Percentiles rank a stretch among this genome's conserved stretches.
Evolutionary conservation across 805 yeast species (phyloP).

Genomic region (Wickerhamiella galacta): DNA sequence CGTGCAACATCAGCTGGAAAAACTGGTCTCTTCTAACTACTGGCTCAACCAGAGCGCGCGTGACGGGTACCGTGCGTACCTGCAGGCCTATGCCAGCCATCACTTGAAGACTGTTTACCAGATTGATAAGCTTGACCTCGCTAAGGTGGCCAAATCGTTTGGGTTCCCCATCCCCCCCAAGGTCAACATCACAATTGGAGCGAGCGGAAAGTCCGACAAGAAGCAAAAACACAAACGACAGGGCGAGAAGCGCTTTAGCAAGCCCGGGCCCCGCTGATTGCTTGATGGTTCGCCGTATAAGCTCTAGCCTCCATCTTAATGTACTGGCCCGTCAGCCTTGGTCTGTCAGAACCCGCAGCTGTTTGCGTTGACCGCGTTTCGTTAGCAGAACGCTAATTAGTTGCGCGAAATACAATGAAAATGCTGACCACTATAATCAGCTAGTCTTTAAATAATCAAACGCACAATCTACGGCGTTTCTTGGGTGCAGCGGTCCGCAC

Average conservation of each 20-base stretch:
- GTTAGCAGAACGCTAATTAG: no score
- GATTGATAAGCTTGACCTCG: conserved; percentile 84
- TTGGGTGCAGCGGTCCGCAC: no score
- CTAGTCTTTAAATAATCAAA: no score
- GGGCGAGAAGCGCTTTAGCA: conserved; percentile 2
- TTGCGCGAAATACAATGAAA: no score
- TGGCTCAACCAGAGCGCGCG: conserved; percentile 89
- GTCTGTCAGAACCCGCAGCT: no score
- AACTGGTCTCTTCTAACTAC: conserved; percentile 78
- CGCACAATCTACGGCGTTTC: no score
- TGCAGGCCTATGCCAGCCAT: conserved; percentile 95
- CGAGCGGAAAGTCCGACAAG: conserved; percentile 39
- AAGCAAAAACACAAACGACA: conserved; percentile 1
- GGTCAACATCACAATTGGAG: conserved; percentile 90
- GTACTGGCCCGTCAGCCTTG: no score
- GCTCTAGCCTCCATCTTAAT: no score
- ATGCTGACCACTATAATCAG: no score
- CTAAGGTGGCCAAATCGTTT: conserved; percentile 86
- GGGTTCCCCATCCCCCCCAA: conserved; percentile 90
- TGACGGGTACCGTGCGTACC: conserved; percentile 91
- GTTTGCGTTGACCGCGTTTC: no score
- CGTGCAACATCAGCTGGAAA: conserved; percentile 85
- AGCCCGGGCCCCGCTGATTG: neutral
- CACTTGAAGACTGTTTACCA: conserved; percentile 92
- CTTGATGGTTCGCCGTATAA: no score